phyloP scores from a whole-genome alignment of 2,329 filamentous ascomycete genomes.

The Ceratocystis lukuohia region DNA sequence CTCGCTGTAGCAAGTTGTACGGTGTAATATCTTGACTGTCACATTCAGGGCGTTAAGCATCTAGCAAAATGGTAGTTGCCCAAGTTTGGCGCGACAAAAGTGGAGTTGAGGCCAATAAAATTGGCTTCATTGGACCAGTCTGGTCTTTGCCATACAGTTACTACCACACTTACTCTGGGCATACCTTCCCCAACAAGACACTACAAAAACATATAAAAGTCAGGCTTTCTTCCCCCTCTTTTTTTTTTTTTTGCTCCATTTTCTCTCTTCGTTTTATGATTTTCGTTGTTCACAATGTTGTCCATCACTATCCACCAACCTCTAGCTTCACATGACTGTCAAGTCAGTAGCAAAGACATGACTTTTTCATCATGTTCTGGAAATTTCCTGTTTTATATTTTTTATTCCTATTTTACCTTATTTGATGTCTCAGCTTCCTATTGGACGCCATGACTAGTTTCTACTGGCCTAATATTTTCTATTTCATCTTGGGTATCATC shows the following conservation, averaged over 20 bases:
- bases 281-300: neutral
- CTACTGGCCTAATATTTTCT: neutral
- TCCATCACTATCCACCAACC: neutral
- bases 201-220: neutral
- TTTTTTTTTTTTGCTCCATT: neutral
- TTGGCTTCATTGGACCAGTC: neutral
- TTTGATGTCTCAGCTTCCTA: neutral
- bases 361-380: neutral
- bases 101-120: neutral
- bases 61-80: neutral
- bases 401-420: neutral
- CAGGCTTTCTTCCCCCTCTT: neutral
- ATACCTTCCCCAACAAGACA: neutral
- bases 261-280: neutral
- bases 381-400: neutral
- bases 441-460: neutral
- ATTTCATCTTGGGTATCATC: neutral
- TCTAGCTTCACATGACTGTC: neutral
- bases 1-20: neutral
- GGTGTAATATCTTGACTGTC: neutral
- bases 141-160: neutral
- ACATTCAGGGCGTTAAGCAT: neutral
- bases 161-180: neutral
- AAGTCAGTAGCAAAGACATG: no score
- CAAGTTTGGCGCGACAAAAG: neutral